Evolutionary conservation across 148 eudicot genomes (phyloP), one percentile per base, ranked within the genome.

Genomic region (Beta vulgaris): DNA sequence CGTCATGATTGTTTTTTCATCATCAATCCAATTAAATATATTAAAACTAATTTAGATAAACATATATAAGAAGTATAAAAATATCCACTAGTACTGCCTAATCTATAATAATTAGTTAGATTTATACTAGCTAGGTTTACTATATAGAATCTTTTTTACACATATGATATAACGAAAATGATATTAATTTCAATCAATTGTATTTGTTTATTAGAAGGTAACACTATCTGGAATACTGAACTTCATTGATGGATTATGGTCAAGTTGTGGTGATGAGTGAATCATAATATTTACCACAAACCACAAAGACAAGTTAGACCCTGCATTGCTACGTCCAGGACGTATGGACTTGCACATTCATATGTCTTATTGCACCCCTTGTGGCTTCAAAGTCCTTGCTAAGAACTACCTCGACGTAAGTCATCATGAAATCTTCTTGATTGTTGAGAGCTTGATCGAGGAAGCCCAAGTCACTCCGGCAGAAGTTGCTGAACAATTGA

Each of bases 271-370:
- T 4, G 82, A 79, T 2, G 90, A 90, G 28, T 15, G 90, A 57
- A 85, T 90, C 43, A 83, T 90, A 34, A 72, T 90, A 25, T 90
- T 90, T 79, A 90, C 94, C 0, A 90, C 90, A 15, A 90, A 88
- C 61, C 85, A 87, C 61, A 86, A 76, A 57, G 90, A 88, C 28
- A 85, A 82, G 76, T 85, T 90, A 0, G 90, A 87, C 54, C 89
- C 90, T 0, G 90, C 93, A 1, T 35, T 87, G 32, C 44, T 89
- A 26, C 83, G 90, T 4, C 90, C 90, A 0, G 93, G 89, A 3
- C 86, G 89, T 13, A 89, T 89, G 93, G 89, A 89, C 69, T 14
- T 87, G 74, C 90, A 89, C 74, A 73, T 89, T 37, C 82, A 87
- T 81, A 84, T 89, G 90, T 81, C 87, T 1, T 88, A 88, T 28